Base-by-base conservation (phyloP, 2,329 filamentous ascomycete species). In the Colletotrichum gloeosporioides region DNA sequence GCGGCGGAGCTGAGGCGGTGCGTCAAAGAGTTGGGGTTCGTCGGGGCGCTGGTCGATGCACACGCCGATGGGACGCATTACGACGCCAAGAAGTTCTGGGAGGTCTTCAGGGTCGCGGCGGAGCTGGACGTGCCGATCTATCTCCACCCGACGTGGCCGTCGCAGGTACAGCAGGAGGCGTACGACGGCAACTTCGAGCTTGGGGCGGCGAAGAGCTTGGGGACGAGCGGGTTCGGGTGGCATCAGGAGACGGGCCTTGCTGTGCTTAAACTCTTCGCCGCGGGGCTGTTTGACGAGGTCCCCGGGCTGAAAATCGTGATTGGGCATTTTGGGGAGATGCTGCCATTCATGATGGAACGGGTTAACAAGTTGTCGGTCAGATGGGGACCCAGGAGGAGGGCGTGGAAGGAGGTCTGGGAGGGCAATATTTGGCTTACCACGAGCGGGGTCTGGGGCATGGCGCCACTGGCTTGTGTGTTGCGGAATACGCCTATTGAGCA, bases 101-200 rank as follows among this genome's bases (percentile, higher is more conserved):
- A 92, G 78, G 82, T 88, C 16, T 93, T 94, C 86, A 80, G 86
- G 13, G 88, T 88, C 1, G 87, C 89, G 10, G 87, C 86, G 2
- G 89, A 92, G 59, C 88, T 94, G 1, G 90, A 93, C 71, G 91
- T 93, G 0, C 91, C 92, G 0, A 86, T 93, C 65, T 94, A 93
- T 79, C 85, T 94, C 1, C 92, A 94, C 80, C 92, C 92, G 16
- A 83, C 81, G 0, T 86, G 79, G 64, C 82, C 86, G 3, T 74
- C 82, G 3, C 79, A 83, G 8, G 67, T 77, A 7, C 81, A 83
- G 78, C 68, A 77, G 63, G 32, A 71, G 4, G 78, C 79, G 53
- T 85, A 82, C 75, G 71, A 77, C 32, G 84, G 73, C 1, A 25
- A 82, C 44, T 85, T 84, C 69, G 71, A 79, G 16, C 74, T 80